Evolutionary conservation across 2,329 filamentous ascomycete genomes (phyloP), one percentile per base, ranked within the genome.

Genomic region (Onygenales sp.): DNA sequence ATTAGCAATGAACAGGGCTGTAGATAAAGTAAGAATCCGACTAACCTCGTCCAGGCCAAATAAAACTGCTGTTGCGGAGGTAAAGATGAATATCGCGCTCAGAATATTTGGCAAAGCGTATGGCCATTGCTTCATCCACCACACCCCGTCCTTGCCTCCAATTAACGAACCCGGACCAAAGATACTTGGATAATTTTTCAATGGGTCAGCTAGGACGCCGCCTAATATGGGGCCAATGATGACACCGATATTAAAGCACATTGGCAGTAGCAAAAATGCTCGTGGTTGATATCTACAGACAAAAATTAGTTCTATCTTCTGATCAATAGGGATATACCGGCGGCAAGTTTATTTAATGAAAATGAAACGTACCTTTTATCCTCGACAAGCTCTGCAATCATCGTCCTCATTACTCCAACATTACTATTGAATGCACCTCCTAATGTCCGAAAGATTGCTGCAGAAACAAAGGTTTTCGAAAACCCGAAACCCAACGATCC

Each of bases 361-460:
- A 21, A 32, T 32, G 35, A n/a, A 43, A 56, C 65, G 39, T 61
- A 85, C 73, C 79, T 85, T 68, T 85, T 86, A 69, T 87, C 85
- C 49, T 77, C 75, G 39, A 89, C 81, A 36, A 86, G 84, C 67
- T 89, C 86, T 2, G 79, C 79, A 45, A 88, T 85, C 79, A 88
- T 85, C 5, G 84, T 87, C 56, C 85, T 74, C 82, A 89, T 85
- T 2, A 89, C 84, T 0, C 85, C 85, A 2, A 87, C 78, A 63
- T 88, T 89, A 2, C 85, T 86, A 64, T 89, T 89, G 48, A 87
- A 67, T 9, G 80, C 72, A 0, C 87, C 87, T 0, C 85, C 86
- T 38, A 87, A 64, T 9, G 75, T 78, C 5, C 87, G 74, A 72
- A 86, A 90, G 45, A 82, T 75, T 1, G 85, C 78, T 0, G 85